Evolutionary conservation across 331 rosid genomes (phyloP), one percentile per base, ranked within the genome.

Genomic region (Spiraea crenata): DNA sequence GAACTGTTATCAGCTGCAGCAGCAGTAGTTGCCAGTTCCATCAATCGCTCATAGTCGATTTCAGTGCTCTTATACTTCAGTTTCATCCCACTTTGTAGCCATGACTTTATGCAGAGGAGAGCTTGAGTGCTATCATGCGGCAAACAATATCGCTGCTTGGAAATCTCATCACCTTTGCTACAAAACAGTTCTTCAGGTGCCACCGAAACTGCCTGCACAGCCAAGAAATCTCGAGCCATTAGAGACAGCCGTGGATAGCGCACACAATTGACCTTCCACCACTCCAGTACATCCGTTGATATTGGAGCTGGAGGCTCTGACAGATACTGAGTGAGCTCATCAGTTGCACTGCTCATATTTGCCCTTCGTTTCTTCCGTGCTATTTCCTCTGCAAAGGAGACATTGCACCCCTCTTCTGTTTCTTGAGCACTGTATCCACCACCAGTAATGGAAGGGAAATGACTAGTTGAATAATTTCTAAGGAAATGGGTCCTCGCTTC

Each of bases 171-270:
- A 31, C 95, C 99, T 81, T 81, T 87, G 69, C 81, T 84, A 40
- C 96, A 91, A 76, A 95, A 95, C 46, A 91, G 75, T 73, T 95
- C 96, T 79, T 89, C 96, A 5, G 99, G 95, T 42, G 88, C 88
- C 72, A 89, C 79, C 59, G 99, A 86, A 67, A 93, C 86, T 51
- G 97, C 89, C 83, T 91, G 96, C 81, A 91, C 89, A 2, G 96
- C 95, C 63, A 95, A 81, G 83, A 91, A 95, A 70, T 95, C 99
- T 77, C 93, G 85, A 57, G 97, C 96, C 99, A 95, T 95, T 64
- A 89, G 80, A n/a, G 96, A 95, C 17, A 95, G 89, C 20, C 96
- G 87, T 1, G 97, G 97, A 77, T 91, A 89, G 7, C 99, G 95
- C 56, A 92, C 52, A 48, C 88, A 79, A 66, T 91, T 95, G 69